Evolutionary conservation across 1,139 yeast genomes (phyloP), one percentile per base, ranked within the genome.

Genomic region (Candida smagusa): DNA sequence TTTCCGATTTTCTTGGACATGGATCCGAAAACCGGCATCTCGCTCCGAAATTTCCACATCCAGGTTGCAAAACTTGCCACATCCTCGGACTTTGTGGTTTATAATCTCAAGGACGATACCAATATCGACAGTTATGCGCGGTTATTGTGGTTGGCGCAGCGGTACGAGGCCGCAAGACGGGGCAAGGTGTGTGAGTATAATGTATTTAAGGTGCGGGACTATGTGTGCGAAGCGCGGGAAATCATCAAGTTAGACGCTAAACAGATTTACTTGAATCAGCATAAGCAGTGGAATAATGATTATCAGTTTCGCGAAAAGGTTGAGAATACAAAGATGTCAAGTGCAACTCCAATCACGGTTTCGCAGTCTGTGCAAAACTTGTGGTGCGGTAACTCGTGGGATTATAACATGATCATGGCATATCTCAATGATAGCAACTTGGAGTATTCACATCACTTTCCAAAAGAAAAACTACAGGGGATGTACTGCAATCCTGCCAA

Each of bases 301-400:
- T 81, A 83, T 52, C 68, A 76, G 27, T 72, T 80, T 40, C 80
- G 84, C 50, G 97, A 90, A 55, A 79, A 85, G 43, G 68, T 85
- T 8, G 96, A 89, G 58, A 83, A 89, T 43, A 70, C 88, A 3
- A 77, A 78, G 53, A 85, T 90, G 92, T 83, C 96, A 0, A 70
- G 87, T 2, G 95, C 96, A 0, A 76, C 94, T 0, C 70, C 67
- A 12, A 63, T 85, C 2, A 59, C 64, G 19, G 16, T 30, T 19
- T 33, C 40, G 11, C 12, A 30, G 19, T 29, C 19, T 2, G 16
- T 19, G 11, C 59, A 65, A 1, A 69, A 76, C 32, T 77, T 89
- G 4, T 90, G 90, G 90, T 70, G 83, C 34, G 97, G 97, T 1
- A 90, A 89, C 52, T 66, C 79, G 2, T 68, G 74, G 75, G 76